A percentile compares a stretch with the other conserved stretches of the same genome.
phyloP scores from a whole-genome alignment of 495 filamentous ascomycete species.

The Clohesyomyces aquaticus region DNA sequence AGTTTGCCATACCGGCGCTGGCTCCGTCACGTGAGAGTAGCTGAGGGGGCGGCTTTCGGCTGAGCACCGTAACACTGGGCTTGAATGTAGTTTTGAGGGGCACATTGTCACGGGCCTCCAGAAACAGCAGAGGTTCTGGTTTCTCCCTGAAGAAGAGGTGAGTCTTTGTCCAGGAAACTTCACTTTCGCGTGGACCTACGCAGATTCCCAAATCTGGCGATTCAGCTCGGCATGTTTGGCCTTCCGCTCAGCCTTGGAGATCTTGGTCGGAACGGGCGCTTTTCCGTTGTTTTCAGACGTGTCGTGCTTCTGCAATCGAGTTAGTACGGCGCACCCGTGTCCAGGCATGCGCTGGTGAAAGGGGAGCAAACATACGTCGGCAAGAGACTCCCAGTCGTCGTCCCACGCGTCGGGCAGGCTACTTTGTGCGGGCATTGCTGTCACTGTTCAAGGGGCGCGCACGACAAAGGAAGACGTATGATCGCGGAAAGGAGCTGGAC shows the following conservation, averaged over 20 bases:
- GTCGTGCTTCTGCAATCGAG: constrained; percentile 47
- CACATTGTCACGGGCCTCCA: constrained; percentile 66
- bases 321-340: too few species aligned
- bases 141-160: constrained; percentile 52
- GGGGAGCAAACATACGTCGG: constrained; percentile 58
- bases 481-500: too few species aligned
- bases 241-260: constrained; percentile 74
- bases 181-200: constrained; percentile 59
- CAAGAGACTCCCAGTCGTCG: constrained; percentile 82
- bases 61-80: constrained; percentile 77
- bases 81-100: constrained; percentile 83
- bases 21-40: constrained; percentile 54
- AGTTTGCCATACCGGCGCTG: constrained; percentile 57
- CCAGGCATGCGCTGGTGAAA: background rate
- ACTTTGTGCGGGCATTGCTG: constrained; percentile 52
- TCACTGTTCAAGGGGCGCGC: background rate
- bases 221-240: constrained; percentile 82
- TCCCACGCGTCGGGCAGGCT: constrained; percentile 82
- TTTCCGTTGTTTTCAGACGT: constrained; percentile 26
- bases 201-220: constrained; percentile 83
- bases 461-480: background rate
- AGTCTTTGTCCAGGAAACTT: constrained; percentile 38
- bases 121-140: constrained; percentile 70
- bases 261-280: constrained; percentile 42
- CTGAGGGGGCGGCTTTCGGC: constrained; percentile 71